Percentiles rank a stretch among this genome's conserved stretches.
Evolutionary conservation across 2,329 filamentous ascomycete genomes (phyloP).

Genomic region (Domatiomyces catenatus): DNA sequence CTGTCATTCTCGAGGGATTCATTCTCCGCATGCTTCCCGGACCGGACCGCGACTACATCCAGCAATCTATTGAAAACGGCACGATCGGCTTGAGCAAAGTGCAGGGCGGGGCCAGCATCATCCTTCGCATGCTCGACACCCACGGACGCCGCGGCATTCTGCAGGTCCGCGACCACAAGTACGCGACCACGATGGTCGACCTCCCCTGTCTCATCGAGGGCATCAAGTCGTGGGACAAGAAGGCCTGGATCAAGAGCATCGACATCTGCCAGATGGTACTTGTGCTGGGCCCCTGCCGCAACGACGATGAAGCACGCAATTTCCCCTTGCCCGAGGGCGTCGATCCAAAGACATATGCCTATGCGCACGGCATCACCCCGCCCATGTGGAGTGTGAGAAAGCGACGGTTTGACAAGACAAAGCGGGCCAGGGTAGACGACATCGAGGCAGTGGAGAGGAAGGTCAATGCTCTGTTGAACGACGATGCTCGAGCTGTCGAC

Average conservation of each 20-base stretch:
- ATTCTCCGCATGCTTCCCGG: conserved; percentile 78
- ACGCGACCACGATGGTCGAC: conserved; percentile 67
- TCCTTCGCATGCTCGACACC: conserved; percentile 56
- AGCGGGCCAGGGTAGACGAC: conserved; percentile 65
- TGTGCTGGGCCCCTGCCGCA: conserved; percentile 53
- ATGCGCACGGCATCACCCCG: conserved; percentile 73
- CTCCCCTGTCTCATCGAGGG: conserved; percentile 75
- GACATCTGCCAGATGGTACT: conserved; percentile 83
- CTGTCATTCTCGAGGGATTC: conserved; percentile 77
- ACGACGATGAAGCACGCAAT: conserved; percentile 50
- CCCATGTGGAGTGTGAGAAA: conserved; percentile 76
- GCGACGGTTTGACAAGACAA: conserved; percentile 54
- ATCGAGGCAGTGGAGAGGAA: conserved; percentile 72
- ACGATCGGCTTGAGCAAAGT: conserved; percentile 52
- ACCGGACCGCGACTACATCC: conserved; percentile 69
- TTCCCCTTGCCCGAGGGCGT: conserved; percentile 57
- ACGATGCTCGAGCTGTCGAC: conserved; percentile 47
- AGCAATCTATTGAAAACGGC: conserved; percentile 58
- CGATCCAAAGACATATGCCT: conserved; percentile 52
- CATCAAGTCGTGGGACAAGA: conserved; percentile 88
- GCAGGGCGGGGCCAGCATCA: conserved; percentile 60
- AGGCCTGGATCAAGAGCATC: conserved; percentile 73
- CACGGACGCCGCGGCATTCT: conserved; percentile 61
- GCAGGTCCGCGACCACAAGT: conserved; percentile 52
- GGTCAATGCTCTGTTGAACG: conserved; percentile 56